Evolutionary conservation across 139 green algal genomes (phyloP).

Genomic region (Chlorella sp.): DNA sequence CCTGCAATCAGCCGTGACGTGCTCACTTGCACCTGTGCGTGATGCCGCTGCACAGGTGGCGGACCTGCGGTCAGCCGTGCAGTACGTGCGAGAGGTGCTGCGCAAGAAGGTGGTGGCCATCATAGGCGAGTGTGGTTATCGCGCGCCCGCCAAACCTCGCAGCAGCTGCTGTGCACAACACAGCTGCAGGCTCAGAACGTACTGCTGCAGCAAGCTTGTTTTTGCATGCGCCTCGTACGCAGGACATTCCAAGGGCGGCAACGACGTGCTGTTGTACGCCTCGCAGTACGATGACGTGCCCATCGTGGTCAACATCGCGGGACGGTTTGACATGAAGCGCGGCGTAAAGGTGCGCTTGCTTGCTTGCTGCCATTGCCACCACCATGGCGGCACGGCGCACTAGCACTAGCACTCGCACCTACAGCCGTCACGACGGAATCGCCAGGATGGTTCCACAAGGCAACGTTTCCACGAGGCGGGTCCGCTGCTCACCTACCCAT

Average conservation of each 20-base stretch:
- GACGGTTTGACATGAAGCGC: slow-evolving; percentile 35
- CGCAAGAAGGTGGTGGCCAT: slow-evolving; percentile 17
- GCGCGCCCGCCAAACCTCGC: background rate
- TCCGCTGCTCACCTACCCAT: too few relatives aligned
- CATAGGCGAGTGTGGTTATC: slow-evolving; percentile 20
- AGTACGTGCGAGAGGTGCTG: slow-evolving; percentile 17
- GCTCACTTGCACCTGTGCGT: background rate
- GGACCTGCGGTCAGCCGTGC: slow-evolving; percentile 34
- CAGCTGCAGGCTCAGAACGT: background rate
- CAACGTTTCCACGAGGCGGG: too few relatives aligned
- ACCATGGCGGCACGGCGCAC: too few relatives aligned
- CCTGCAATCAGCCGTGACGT: background rate
- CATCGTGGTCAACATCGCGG: slow-evolving; percentile 52
- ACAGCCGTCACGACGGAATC: background rate
- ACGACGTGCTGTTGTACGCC: slow-evolving; percentile 52
- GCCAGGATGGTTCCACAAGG: background rate
- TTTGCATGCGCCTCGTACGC: too few relatives aligned
- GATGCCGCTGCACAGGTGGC: slow-evolving; percentile 8
- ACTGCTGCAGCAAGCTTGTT: too few relatives aligned
- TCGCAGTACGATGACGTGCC: slow-evolving; percentile 53
- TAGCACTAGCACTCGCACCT: background rate
- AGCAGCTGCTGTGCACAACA: background rate
- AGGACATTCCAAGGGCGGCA: slow-evolving; percentile 62
- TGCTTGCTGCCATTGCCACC: too few relatives aligned
- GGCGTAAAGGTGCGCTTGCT: slow-evolving; percentile 24